Evolutionary conservation across 345 rosid species (phyloP), one percentile per base, ranked within the genome.

Genomic region (Aurinia saxatilis): DNA sequence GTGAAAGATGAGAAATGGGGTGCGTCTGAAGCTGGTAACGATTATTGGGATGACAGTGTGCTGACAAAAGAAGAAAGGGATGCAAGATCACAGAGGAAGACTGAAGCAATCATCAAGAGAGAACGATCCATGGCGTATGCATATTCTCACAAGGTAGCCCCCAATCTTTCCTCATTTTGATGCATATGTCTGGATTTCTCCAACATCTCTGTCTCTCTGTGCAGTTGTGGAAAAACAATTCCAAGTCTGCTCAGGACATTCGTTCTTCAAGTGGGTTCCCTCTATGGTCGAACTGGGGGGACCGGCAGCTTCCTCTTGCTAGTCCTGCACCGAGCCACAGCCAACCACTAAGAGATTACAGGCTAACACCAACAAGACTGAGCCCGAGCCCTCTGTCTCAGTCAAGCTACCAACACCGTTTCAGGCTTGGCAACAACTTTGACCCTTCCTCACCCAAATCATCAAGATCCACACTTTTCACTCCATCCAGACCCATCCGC

Each of bases 211-310:
- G 58, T 27, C 15, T 34, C 37, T 36, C 0, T 51, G 12, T 47
- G 49, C 77, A 93, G 96, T 59, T 79, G 56, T 85, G 90, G 87
- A 87, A 79, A 65, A 68, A 79, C 40, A 85, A 41, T 50, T 66
- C 75, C 14, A 71, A 51, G 71, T 42, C 50, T 57, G 31, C 50
- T 64, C 75, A 74, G 60, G 88, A 82, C 57, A 70, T 78, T 67
- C 83, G 75, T 57, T 16, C 58, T 54, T 41, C 85, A 3, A 77
- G 79, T 3, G 92, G 83, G 45, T 83, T 80, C 58, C 87, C 99
- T 15, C 83, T 88, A 86, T 88, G 99, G 99, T 93, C 95, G 96
- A 93, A 80, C 77, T 88, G 96, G 97, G 53, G 73, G 56, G 99
- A 90, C 52, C 79, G 78, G 11, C 96, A 90, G 57, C 66, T 83